Evolutionary conservation across 805 yeast species (phyloP).

Genomic region (Yamadazyma olivae): DNA sequence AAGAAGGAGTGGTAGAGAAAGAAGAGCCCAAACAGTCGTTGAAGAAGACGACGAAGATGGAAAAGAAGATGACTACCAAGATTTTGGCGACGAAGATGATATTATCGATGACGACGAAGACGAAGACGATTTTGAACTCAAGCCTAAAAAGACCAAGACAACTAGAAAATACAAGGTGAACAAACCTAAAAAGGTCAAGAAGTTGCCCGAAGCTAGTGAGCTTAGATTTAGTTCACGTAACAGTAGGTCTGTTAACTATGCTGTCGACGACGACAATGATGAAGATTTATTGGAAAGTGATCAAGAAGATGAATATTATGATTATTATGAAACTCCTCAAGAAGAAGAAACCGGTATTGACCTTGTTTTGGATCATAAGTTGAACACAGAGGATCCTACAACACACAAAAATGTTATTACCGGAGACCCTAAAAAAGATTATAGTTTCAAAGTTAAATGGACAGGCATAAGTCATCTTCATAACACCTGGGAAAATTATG

Average conservation of each 20-base stretch:
- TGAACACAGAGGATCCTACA: conserved; percentile 32
- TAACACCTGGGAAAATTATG: conserved; percentile 87
- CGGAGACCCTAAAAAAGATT: conserved; percentile 56
- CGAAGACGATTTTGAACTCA: conserved; percentile 15
- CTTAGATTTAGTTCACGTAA: conserved; percentile 79
- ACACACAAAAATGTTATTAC: conserved; percentile 21
- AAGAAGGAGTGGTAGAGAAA: conserved; percentile 69
- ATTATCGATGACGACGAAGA: conserved; percentile 14
- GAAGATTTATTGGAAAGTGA: conserved; percentile 53
- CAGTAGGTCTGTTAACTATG: conserved; percentile 66
- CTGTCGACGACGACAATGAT: conserved; percentile 63
- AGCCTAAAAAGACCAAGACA: conserved; percentile 15
- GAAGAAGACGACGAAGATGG: conserved; percentile 36
- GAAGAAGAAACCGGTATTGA: conserved; percentile 35
- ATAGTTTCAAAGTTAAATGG: conserved; percentile 77
- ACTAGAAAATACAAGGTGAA: conserved; percentile 1
- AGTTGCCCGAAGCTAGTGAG: conserved; percentile 29
- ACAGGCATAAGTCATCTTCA: conserved; percentile 83
- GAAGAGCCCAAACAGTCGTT: conserved; percentile 32
- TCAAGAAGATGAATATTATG: conserved; percentile 21
- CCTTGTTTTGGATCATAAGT: conserved; percentile 39
- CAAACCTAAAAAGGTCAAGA: conserved; percentile 3
- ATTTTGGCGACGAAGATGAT: conserved; percentile 15
- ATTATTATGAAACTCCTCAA: conserved; percentile 27
- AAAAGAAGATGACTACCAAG: conserved; percentile 7